phyloP scores from a whole-genome alignment of 1,284 basidiomycete genomes.

The Caloboletus inedulis region DNA sequence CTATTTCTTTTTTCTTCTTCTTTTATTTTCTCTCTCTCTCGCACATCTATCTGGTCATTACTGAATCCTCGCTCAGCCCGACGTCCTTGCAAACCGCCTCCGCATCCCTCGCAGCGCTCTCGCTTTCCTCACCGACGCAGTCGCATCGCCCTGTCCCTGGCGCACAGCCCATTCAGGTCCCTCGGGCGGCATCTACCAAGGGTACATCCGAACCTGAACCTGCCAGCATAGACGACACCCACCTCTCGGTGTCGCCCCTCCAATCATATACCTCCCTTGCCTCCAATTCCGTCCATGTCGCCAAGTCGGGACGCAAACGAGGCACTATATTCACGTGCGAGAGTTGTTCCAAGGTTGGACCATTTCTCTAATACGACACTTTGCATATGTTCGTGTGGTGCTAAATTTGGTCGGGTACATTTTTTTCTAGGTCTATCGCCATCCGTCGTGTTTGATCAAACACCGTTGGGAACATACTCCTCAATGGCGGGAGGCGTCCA shows the following conservation, averaged over 20 bases:
- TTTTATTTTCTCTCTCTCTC: background rate
- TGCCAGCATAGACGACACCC: conserved; percentile 19
- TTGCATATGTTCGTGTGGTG: background rate
- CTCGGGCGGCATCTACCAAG: background rate
- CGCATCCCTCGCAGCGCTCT: conserved; percentile 43
- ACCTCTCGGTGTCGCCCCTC: conserved; percentile 16
- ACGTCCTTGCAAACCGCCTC: conserved; percentile 44
- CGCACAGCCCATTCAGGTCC: conserved; percentile 16
- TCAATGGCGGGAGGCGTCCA: conserved; percentile 95
- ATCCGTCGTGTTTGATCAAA: conserved; percentile 93
- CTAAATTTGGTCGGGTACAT: background rate
- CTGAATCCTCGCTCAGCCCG: conserved; percentile 35
- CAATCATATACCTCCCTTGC: conserved; percentile 23
- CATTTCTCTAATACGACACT: background rate
- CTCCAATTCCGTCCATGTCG: conserved; percentile 36
- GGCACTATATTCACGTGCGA: conserved; percentile 90
- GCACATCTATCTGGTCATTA: background rate
- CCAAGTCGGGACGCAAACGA: conserved; percentile 63
- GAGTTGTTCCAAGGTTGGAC: conserved; percentile 78
- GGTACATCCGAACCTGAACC: conserved; percentile 5
- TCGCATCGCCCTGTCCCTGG: conserved; percentile 25
- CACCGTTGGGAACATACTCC: conserved; percentile 98
- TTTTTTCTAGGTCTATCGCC: conserved; percentile 75
- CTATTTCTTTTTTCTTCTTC: no score
- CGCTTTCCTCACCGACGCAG: conserved; percentile 50